Base-by-base conservation (phyloP, 164 flowering plant genomes). In the Liquidambar formosana region DNA sequence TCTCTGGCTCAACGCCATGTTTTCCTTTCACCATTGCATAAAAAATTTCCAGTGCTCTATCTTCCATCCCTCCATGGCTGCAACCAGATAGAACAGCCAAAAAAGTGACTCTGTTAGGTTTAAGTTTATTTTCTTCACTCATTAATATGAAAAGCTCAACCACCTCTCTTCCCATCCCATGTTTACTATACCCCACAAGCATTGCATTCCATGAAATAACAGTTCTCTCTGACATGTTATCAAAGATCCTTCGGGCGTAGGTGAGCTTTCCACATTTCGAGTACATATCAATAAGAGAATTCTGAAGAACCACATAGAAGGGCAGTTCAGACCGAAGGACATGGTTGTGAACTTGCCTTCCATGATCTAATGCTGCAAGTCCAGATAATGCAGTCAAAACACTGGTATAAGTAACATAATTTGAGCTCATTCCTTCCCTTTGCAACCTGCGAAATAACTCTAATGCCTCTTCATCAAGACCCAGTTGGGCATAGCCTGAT, bases 251-350 rank as follows among this genome's bases (percentile, higher is more conserved):
- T 71, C 92, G 81, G 0, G 94, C 63, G 44, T 86, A 88, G n/a
- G 49, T 57, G 14, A 85, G 80, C 61, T 76, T 82, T 59, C 94
- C 94, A 78, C 92, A 89, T 81, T 89, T 89, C 44, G 92, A 80
- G 72, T 89, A 89, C 94, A 89, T 89, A 72, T 89, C 92, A 47
- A 89, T 86, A 56, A 89, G 63, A 61, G 92, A 89, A 68, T 89
- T 89, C 73, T 84, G 84, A 63, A 89, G 86, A 62, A 83, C 88
- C 26, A 78, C 79, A 67, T 79, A 80, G 52, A 72, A 81, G 8
- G 85, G 83, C 3, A 81, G 68, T 62, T 73, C 70, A 56, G 68
- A 66, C 8, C 94, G 76, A 46, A 89, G 71, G 23, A 88, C 78
- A 64, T 82, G 90, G 61, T 52, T 43, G 71, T 89, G 94, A 46